Evolutionary conservation across 2,329 filamentous ascomycete species (phyloP).

Genomic region (Conoideocrella luteorostrata): DNA sequence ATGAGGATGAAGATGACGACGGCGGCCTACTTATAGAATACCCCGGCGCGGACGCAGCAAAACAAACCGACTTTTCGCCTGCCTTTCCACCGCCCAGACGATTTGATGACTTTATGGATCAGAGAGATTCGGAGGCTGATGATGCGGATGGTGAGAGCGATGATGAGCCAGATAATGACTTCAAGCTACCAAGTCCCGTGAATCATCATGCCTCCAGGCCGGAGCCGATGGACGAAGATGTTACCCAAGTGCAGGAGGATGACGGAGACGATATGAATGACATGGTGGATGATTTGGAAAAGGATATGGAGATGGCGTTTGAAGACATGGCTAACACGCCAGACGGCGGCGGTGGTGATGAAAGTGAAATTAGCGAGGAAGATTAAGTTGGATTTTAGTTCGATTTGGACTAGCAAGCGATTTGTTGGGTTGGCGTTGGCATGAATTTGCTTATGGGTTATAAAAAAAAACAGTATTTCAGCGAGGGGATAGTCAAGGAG

Average conservation of each 20-base stretch:
- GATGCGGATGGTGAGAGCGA: slow-evolving; percentile 42
- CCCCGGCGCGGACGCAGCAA: slow-evolving; percentile 40
- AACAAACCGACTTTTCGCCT: slow-evolving; percentile 40
- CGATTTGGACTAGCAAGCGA: too few relatives aligned
- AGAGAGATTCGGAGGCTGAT: slow-evolving; percentile 36
- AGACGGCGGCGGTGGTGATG: slow-evolving; percentile 29
- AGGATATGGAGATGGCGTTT: slow-evolving; percentile 44
- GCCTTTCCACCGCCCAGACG: slow-evolving; percentile 40
- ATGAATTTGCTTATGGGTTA: neutral
- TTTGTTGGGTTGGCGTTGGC: neutral
- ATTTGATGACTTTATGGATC: slow-evolving; percentile 48
- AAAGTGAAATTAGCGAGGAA: slow-evolving; percentile 62
- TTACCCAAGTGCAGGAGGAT: slow-evolving; percentile 20
- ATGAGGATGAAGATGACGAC: slow-evolving; percentile 51
- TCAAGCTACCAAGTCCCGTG: slow-evolving; percentile 49
- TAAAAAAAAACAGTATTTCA: too few relatives aligned
- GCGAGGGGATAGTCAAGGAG: too few relatives aligned
- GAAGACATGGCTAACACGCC: slow-evolving; percentile 49
- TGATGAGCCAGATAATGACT: slow-evolving; percentile 41
- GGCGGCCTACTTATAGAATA: slow-evolving; percentile 54
- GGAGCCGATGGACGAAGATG: slow-evolving; percentile 21
- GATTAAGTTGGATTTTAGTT: slow-evolving; percentile 34
- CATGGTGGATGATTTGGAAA: slow-evolving; percentile 37
- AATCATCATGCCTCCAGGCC: slow-evolving; percentile 29
- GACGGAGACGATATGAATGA: slow-evolving; percentile 22